A percentile compares a stretch with the other conserved stretches of the same genome.
Evolutionary conservation across 1,139 yeast genomes (phyloP).

Genomic region (Cylindricascospora bacillispora): DNA sequence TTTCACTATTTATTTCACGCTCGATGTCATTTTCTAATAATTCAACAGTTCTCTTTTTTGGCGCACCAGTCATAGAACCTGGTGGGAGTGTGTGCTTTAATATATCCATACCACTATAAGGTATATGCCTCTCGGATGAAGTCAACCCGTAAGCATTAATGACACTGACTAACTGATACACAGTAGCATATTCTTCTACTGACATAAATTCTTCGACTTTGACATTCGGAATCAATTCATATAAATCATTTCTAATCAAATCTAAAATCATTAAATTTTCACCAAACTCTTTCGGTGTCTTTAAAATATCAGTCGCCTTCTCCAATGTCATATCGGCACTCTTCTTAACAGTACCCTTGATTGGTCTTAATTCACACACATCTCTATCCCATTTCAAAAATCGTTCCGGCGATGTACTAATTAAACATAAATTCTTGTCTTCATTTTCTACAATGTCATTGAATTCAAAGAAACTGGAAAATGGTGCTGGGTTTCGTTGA

Average conservation of each 20-base stretch:
- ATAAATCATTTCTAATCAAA: slow-evolving; percentile 82
- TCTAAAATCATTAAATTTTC: slow-evolving; percentile 97
- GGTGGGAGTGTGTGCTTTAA: slow-evolving; percentile 79
- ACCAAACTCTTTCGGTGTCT: slow-evolving; percentile 87
- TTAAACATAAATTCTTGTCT: slow-evolving; percentile 32
- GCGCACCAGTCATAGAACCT: slow-evolving; percentile 99
- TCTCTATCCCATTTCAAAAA: slow-evolving; percentile 65
- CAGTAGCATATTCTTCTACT: slow-evolving; percentile 86
- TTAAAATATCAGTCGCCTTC: slow-evolving; percentile 50
- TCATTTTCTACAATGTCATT: slow-evolving; percentile 32
- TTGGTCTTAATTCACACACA: slow-evolving; percentile 74
- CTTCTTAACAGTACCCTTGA: slow-evolving; percentile 87
- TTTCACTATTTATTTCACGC: slow-evolving; percentile 30
- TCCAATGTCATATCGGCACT: slow-evolving; percentile 37
- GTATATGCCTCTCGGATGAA: slow-evolving; percentile 4
- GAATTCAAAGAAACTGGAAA: slow-evolving; percentile 68
- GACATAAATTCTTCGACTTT: slow-evolving; percentile 70
- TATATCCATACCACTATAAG: slow-evolving; percentile 63
- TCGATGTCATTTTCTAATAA: slow-evolving; percentile 40
- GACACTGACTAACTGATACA: slow-evolving; percentile 83
- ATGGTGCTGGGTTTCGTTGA: slow-evolving; percentile 80
- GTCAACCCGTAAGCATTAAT: slow-evolving; percentile 48
- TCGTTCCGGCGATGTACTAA: slow-evolving; percentile 92
- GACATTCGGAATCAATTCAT: slow-evolving; percentile 55
- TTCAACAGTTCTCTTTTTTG: slow-evolving; percentile 86